Evolutionary conservation across 306 rosid species (phyloP).

Genomic region (Begonia masoniana): DNA sequence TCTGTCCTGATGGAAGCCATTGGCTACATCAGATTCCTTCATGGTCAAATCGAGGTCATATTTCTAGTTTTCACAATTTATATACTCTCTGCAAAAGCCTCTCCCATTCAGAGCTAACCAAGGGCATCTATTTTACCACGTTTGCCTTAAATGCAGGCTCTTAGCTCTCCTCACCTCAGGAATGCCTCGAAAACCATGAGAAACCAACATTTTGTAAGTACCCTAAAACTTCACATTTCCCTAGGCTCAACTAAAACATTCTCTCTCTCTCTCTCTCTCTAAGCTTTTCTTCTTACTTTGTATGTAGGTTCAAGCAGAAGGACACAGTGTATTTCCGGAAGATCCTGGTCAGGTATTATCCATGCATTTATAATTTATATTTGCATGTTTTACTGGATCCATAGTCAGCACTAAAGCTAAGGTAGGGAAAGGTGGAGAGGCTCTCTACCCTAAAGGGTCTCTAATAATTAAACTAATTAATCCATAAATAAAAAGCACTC

Average conservation of each 20-base stretch:
- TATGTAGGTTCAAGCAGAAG: slow-evolving; percentile 13
- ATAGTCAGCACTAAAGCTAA: slow-evolving; percentile 18
- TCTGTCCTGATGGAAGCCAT: slow-evolving; percentile 80
- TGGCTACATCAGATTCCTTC: slow-evolving; percentile 76
- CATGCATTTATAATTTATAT: background rate
- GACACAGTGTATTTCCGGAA: slow-evolving; percentile 18
- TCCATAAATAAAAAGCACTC: slow-evolving; percentile 8
- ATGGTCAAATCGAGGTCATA: slow-evolving; percentile 81
- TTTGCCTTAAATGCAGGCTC: slow-evolving; percentile 39
- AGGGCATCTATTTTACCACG: slow-evolving; percentile 19
- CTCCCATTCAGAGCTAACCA: slow-evolving; percentile 25
- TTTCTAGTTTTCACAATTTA: slow-evolving; percentile 11
- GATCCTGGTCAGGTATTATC: slow-evolving; percentile 20
- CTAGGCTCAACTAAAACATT: background rate
- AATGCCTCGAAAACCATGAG: slow-evolving; percentile 42
- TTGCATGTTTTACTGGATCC: slow-evolving; percentile 33
- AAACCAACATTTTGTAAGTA: slow-evolving; percentile 48
- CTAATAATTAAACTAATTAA: no score
- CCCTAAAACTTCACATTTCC: background rate
- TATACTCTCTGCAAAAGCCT: slow-evolving; percentile 6
- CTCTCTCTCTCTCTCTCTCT: slow-evolving; percentile 3
- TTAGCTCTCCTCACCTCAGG: slow-evolving; percentile 66
- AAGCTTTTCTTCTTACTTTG: background rate
- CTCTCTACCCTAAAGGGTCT: no score
- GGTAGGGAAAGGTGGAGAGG: no score